These are phyloP conservation scores for Candida bentonensis DNA, from an alignment of 805 yeast genomes.

Conservation along the genomic window DNA sequence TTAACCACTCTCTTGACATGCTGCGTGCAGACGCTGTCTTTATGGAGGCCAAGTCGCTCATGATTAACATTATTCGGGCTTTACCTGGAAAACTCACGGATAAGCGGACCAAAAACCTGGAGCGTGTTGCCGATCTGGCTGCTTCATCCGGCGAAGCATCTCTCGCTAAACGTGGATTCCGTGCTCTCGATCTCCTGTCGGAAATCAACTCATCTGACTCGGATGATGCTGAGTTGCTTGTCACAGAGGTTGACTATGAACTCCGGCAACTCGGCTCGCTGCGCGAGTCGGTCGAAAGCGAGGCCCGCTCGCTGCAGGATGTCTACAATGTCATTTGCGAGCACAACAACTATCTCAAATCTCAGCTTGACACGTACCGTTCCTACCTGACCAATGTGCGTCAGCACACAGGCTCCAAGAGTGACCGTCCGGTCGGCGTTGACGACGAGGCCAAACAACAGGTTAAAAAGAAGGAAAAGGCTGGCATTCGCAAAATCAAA, in stretches of 20 bases:
- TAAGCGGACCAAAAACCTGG: conserved; percentile 8
- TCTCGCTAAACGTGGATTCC: conserved; percentile 20
- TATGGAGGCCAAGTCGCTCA: conserved; percentile 22
- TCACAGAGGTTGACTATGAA: conserved; percentile 22
- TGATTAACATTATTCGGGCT: conserved; percentile 23
- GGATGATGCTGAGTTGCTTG: conserved; percentile 17
- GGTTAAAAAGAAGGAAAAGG: conserved; percentile 6
- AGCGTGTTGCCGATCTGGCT: conserved; percentile 20
- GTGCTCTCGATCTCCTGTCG: conserved; percentile 18
- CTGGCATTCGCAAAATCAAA: conserved; percentile 11
- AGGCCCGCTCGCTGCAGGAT: conserved; percentile 18
- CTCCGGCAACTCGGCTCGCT: conserved; percentile 21
- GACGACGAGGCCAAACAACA: conserved; percentile 7
- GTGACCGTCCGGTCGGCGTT: conserved; percentile 12
- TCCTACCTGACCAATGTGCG: conserved; percentile 24
- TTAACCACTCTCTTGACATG: conserved; percentile 14
- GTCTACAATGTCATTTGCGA: conserved; percentile 21
- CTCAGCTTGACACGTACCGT: conserved; percentile 23
- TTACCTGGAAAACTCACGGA: conserved; percentile 14
- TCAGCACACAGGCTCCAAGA: conserved; percentile 18
- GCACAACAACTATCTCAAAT: conserved; percentile 22
- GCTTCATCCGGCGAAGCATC: conserved; percentile 16
- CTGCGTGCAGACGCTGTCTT: conserved; percentile 20
- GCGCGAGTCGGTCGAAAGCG: conserved; percentile 18
- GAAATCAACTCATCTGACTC: conserved; percentile 13